A percentile compares a stretch with the other conserved stretches of the same genome.
These are phyloP conservation scores for Cyberlindnera saturnus DNA, from an alignment of 805 yeast genomes.

Conservation along the genomic window DNA sequence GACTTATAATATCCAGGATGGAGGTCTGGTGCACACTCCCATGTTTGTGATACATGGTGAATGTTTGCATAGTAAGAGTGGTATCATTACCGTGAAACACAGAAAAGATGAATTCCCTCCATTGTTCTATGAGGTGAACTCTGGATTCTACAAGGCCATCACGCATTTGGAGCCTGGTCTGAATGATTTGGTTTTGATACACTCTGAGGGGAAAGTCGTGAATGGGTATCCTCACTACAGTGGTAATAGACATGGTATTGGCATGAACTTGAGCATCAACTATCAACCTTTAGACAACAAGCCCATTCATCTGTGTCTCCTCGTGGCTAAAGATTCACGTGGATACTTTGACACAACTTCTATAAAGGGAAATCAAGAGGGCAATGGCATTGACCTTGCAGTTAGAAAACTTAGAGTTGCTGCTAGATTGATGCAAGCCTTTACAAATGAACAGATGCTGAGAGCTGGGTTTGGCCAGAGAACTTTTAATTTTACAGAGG, in stretches of 20 bases:
- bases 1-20: conserved; percentile 28
- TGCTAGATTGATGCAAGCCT: conserved; percentile 86
- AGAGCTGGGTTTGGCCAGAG: conserved; percentile 73
- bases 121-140: conserved; percentile 60
- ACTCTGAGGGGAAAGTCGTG: conserved; percentile 30
- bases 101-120: conserved; percentile 48
- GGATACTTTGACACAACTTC: conserved; percentile 64
- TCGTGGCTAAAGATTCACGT: conserved; percentile 73
- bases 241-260: conserved; percentile 1
- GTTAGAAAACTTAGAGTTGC: conserved; percentile 70
- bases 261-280: conserved; percentile 27
- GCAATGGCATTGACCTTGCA: conserved; percentile 65
- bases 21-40: conserved; percentile 39
- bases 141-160: conserved; percentile 68
- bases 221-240: conserved; percentile 27
- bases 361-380: conserved; percentile 43
- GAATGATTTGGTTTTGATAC: conserved; percentile 51
- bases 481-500: conserved; percentile 70
- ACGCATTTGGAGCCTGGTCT: conserved; percentile 66
- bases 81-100: conserved; percentile 38
- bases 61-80: conserved; percentile 23
- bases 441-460: conserved; percentile 84
- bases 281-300: conserved; percentile 62
- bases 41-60: conserved; percentile 45
- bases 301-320: conserved; percentile 74